Base-by-base conservation (phyloP, 441 rosid species). In the Gossypium laxum region DNA sequence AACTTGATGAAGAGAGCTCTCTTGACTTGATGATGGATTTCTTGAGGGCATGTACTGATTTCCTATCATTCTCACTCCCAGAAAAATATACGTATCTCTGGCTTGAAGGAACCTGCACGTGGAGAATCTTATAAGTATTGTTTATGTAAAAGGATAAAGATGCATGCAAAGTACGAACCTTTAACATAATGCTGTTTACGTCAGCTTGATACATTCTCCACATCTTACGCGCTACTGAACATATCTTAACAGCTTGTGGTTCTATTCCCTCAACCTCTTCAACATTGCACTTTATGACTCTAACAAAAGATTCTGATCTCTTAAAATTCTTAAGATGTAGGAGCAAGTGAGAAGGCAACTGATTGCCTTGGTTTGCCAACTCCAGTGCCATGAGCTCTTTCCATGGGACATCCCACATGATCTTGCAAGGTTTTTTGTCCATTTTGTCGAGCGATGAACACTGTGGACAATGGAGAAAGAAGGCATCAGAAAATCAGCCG, bases 321-420 rank as follows among this genome's bases (percentile, higher is more conserved):
- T 70, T 88, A 74, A 91, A 95, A 70, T 48, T 82, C 86, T 91
- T 92, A 51, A 95, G 91, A 84, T 95, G 99, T 67, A 95, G 87
- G 64, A 95, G 88, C 81, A 95, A 78, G 80, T 85, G 91, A 60
- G 99, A 91, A 79, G 99, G 97, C 76, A 77, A 85, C 59, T 69
- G 80, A 70, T 75, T 76, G 71, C 98, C 96, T 48, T 92, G 93
- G 84, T 91, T 95, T 67, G 97, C 97, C 84, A 95, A 81, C 79
- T 95, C 99, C 85, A 95, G 70, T n/a, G 98, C 85, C 96, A 95
- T 78, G 72, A 95, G 87, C 73, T 91, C 93, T 76, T 91, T 95
- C 98, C 98, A 95, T 17, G 96, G 88, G 74, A 95, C 95, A 80
- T 92, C 95, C 99, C 99, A 95, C 82, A 86, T 84, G 75, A 95